Evolutionary conservation across 129 eudicot species (phyloP).

Genomic region (Centaurea solstitialis): DNA sequence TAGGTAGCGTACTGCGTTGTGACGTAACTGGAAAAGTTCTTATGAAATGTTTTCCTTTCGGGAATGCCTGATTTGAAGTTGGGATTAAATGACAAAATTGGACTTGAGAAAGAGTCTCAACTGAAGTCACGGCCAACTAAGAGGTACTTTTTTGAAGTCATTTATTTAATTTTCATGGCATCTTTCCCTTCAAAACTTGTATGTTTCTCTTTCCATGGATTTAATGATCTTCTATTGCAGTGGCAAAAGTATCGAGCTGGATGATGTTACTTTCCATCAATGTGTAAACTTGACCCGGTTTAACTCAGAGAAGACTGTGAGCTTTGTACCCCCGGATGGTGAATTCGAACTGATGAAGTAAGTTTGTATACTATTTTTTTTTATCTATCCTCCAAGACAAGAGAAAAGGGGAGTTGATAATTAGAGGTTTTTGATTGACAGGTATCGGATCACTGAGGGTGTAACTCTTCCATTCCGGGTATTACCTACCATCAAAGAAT

Average conservation of each 20-base stretch:
- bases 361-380: no score
- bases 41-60: slow-evolving; percentile 97
- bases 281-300: slow-evolving; percentile 97
- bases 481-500: slow-evolving; percentile 95
- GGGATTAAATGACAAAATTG: slow-evolving; percentile 97
- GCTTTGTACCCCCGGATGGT: slow-evolving; percentile 99
- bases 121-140: slow-evolving; percentile 93
- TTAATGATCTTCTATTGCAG: slow-evolving; percentile 47
- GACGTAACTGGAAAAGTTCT: slow-evolving; percentile 98
- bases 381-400: no score
- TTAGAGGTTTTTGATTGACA: slow-evolving; percentile 20
- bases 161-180: not conserved
- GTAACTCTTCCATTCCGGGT: slow-evolving; percentile 99
- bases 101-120: slow-evolving; percentile 96
- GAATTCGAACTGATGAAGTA: slow-evolving; percentile 99
- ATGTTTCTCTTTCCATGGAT: not conserved
- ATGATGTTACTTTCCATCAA: slow-evolving; percentile 98
- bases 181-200: not conserved
- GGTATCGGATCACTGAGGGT: slow-evolving; percentile 99
- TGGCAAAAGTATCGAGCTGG: slow-evolving; percentile 96
- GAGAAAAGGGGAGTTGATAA: not conserved
- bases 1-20: slow-evolving; percentile 94
- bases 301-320: slow-evolving; percentile 96
- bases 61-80: slow-evolving; percentile 99
- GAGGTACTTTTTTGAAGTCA: slow-evolving; percentile 49